A percentile compares a stretch with the other conserved stretches of the same genome.
These are phyloP conservation scores for Emergomyces orientalis DNA, from an alignment of 2,329 filamentous ascomycete species.

Conservation along the genomic window DNA sequence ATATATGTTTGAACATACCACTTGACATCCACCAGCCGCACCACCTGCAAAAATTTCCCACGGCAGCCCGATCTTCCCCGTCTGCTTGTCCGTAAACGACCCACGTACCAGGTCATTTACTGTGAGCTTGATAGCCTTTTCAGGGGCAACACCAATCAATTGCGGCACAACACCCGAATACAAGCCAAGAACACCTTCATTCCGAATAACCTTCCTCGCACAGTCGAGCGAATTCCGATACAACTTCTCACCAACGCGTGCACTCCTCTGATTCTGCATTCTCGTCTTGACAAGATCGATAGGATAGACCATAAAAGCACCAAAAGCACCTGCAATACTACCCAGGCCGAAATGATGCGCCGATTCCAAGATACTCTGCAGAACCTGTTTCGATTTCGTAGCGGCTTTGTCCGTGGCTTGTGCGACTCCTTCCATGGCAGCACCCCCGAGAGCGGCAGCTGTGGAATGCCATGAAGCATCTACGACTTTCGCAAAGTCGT, in stretches of 20 bases:
- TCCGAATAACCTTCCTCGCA: slow-evolving; percentile 81
- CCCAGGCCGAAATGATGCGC: slow-evolving; percentile 85
- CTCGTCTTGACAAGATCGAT: slow-evolving; percentile 98
- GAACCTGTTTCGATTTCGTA: slow-evolving; percentile 46
- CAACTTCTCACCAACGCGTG: slow-evolving; percentile 70
- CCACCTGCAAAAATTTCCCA: slow-evolving; percentile 82
- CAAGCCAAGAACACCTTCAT: slow-evolving; percentile 80
- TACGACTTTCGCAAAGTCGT: slow-evolving; percentile 88
- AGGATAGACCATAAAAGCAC: slow-evolving; percentile 98
- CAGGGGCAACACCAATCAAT: slow-evolving; percentile 93
- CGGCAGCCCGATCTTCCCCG: slow-evolving; percentile 58
- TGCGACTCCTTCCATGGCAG: slow-evolving; percentile 33
- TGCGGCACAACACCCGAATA: slow-evolving; percentile 95
- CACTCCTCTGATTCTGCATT: slow-evolving; percentile 90
- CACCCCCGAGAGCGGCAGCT: slow-evolving; percentile 47
- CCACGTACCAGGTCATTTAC: slow-evolving; percentile 88
- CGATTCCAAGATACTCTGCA: slow-evolving; percentile 63
- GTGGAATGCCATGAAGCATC: slow-evolving; percentile 77
- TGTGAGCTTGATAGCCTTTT: slow-evolving; percentile 98
- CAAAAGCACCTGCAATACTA: slow-evolving; percentile 86
- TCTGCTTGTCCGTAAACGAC: slow-evolving; percentile 62
- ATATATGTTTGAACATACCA: slow-evolving; percentile 56
- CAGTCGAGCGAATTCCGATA: slow-evolving; percentile 99
- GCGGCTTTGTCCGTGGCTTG: slow-evolving; percentile 45
- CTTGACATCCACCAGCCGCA: slow-evolving; percentile 85